Percentiles rank a stretch among this genome's conserved stretches.
Conservation (phyloP, 768 basidiomycete genomes). For the Suillus subalutaceus region DNA sequence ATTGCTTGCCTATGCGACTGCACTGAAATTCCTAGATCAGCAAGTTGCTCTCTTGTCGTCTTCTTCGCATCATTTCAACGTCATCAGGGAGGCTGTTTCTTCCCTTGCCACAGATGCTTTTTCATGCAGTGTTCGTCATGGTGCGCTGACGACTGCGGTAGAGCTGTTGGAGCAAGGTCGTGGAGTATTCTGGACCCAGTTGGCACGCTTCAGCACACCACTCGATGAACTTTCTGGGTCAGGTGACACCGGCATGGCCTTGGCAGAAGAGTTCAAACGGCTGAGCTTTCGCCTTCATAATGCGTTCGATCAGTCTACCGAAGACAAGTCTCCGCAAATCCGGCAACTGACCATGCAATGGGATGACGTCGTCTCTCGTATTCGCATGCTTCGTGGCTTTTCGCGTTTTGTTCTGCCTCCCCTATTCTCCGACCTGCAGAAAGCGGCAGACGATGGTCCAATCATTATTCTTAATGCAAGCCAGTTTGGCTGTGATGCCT, state of each 20-base stretch:
- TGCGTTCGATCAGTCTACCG: no score
- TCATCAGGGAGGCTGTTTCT: neutral
- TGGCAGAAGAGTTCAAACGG: no score
- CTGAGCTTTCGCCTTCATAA: no score
- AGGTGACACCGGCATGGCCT: no score
- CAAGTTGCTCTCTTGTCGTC: neutral
- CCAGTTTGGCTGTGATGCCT: neutral
- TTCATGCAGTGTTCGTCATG: conserved; percentile 25
- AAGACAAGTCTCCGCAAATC: no score
- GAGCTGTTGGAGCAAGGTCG: conserved; percentile 25
- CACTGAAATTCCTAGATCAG: conserved; percentile 9
- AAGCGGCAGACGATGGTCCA: neutral
- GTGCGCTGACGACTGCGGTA: neutral
- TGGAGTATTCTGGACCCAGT: conserved; percentile 1
- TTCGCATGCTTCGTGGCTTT: no score
- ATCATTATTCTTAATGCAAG: neutral
- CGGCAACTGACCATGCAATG: no score
- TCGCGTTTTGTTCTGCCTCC: neutral
- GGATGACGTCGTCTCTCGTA: no score
- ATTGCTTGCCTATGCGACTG: conserved; percentile 5
- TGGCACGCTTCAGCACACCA: no score
- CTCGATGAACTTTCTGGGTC: no score
- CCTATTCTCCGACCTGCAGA: neutral
- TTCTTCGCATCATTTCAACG: neutral
- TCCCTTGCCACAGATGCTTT: conserved; percentile 26